Base-by-base conservation (phyloP, 352 stramenopile species). In the Phytophthora uliginosa region DNA sequence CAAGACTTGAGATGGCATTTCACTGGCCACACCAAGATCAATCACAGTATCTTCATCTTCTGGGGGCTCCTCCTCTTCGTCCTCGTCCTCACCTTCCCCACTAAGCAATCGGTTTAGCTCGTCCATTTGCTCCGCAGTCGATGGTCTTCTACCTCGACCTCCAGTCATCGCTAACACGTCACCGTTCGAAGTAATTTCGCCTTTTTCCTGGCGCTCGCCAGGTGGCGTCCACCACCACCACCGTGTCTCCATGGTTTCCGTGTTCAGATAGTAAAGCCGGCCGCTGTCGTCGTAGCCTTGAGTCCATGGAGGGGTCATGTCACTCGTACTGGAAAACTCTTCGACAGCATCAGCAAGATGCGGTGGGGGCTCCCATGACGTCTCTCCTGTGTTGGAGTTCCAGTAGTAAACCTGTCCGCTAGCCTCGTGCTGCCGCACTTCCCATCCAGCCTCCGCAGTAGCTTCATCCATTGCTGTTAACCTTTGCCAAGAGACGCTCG, bases 41-140 rank as follows among this genome's bases (percentile, higher is more conserved):
- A 26, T 38, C 33, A 50, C 63, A 0, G 59, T 66, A 24, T 65
- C 69, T 9, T 61, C 63, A 9, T 31, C 31, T 38, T 77, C 69
- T 38, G 47, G 53, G 47, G 53, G 8, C 2, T 82, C 74, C 47
- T 53, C 47, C 47, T 53, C 47, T 18, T 18, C 20, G 47, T 28
- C 47, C 12, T 53, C 66, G 45, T 78, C 57, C 17, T 77, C 73
- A 4, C 71, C 74, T 33, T 81, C 78, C 1, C 85, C 84, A 55
- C 78, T 91, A 1, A 90, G 71, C 36, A 91, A 42, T 17, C 69
- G 78, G 63, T 91, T 90, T 2, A 93, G 66, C 24, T 86, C 69
- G 12, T 78, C 67, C 80, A 93, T 90, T 76, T 91, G 77, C 56
- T 93, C 85, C 1, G 85, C 82, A 47, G 85, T 92, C 2, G 81